These are phyloP conservation scores for Ceratobasidium sp. DNA, from an alignment of 1,284 basidiomycete species.

Conservation along the genomic window DNA sequence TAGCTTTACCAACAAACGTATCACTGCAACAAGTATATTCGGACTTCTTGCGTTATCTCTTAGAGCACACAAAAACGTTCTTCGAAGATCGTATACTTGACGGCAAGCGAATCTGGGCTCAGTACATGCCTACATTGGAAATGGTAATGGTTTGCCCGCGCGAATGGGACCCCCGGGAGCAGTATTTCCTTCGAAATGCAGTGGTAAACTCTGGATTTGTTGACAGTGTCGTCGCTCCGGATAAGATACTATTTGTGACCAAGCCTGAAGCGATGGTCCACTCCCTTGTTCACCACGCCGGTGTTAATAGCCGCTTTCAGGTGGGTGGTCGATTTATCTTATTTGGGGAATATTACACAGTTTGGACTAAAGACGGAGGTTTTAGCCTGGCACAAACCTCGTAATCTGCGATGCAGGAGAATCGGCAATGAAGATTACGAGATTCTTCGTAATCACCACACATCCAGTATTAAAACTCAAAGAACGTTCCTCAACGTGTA, in stretches of 20 bases:
- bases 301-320: conserved; percentile 25
- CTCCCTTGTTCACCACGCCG: conserved; percentile 22
- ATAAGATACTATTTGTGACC: conserved; percentile 40
- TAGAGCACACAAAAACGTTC: conserved; percentile 32
- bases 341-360: too few relatives aligned
- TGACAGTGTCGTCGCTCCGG: neutral
- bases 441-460: neutral
- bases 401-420: conserved; percentile 23
- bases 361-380: too few relatives aligned
- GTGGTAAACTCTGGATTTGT: conserved; percentile 11
- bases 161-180: conserved; percentile 39
- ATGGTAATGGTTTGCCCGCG: conserved; percentile 37
- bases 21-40: conserved; percentile 12
- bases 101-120: conserved; percentile 21
- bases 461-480: conserved; percentile 26
- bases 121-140: neutral
- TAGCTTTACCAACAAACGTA: conserved; percentile 25
- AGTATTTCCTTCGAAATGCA: conserved; percentile 34
- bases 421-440: conserved; percentile 7
- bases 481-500: conserved; percentile 41
- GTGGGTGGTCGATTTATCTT: conserved; percentile 1
- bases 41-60: conserved; percentile 33
- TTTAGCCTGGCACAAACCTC: neutral
- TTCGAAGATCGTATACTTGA: conserved; percentile 28
- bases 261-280: conserved; percentile 49